phyloP scores from a whole-genome alignment of 345 rosid genomes.

The Syzygium aqueum region DNA sequence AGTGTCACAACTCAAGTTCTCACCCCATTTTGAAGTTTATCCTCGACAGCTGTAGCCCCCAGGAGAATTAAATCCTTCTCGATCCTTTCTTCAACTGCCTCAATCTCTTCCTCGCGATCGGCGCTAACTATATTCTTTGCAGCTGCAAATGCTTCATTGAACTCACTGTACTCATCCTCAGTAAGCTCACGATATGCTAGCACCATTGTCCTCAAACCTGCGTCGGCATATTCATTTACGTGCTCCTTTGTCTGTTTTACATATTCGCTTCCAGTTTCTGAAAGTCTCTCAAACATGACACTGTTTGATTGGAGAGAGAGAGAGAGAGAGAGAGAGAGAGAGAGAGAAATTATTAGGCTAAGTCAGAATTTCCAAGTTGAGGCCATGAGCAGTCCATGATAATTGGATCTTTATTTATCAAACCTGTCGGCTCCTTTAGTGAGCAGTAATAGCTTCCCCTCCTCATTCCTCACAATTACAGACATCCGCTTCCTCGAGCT shows the following conservation, averaged over 20 bases:
- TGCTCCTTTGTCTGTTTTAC: slow-evolving; percentile 65
- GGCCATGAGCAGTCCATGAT: background rate
- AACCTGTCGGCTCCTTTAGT: slow-evolving; percentile 98
- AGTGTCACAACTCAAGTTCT: background rate
- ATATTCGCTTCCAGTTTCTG: slow-evolving; percentile 40
- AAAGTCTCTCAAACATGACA: slow-evolving; percentile 88
- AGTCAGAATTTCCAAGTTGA: background rate
- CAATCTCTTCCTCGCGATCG: slow-evolving; percentile 65
- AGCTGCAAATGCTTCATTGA: slow-evolving; percentile 51
- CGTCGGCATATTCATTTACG: slow-evolving; percentile 78
- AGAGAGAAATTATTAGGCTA: background rate
- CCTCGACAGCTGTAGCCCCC: slow-evolving; percentile 96
- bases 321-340: background rate
- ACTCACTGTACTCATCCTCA: slow-evolving; percentile 60
- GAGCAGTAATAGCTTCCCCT: slow-evolving; percentile 68
- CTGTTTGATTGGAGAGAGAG: slow-evolving; percentile 16
- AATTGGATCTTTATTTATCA: slow-evolving; percentile 8
- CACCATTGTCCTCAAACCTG: slow-evolving; percentile 86
- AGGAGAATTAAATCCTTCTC: slow-evolving; percentile 78
- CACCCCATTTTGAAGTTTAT: slow-evolving; percentile 97
- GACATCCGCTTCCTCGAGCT: slow-evolving; percentile 86
- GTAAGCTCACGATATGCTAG: slow-evolving; percentile 84
- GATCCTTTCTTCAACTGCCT: slow-evolving; percentile 55
- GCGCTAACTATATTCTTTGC: slow-evolving; percentile 58
- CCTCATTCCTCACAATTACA: slow-evolving; percentile 62